Evolutionary conservation across 805 yeast genomes (phyloP).

Genomic region (Candida peoriensis): DNA sequence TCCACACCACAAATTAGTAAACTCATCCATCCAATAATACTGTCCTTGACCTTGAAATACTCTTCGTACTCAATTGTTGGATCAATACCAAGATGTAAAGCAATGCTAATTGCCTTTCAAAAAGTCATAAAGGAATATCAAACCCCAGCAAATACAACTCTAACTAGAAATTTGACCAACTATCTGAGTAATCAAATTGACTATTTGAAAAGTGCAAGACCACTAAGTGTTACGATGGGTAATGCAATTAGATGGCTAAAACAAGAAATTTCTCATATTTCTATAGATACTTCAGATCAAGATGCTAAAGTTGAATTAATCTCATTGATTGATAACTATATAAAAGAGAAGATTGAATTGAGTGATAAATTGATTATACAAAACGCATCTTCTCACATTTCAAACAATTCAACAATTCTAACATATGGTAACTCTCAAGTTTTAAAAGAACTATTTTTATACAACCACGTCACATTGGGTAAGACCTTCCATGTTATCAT

Average conservation of each 20-base stretch:
- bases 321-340: conserved; percentile 71
- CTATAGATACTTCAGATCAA: conserved; percentile 54
- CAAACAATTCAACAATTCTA: conserved; percentile 70
- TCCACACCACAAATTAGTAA: conserved; percentile 25
- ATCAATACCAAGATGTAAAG: conserved; percentile 76
- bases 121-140: conserved; percentile 71
- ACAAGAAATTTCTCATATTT: conserved; percentile 81
- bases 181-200: conserved; percentile 92
- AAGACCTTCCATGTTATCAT: conserved; percentile 76
- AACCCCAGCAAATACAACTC: conserved; percentile 81
- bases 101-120: conserved; percentile 82
- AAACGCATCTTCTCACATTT: conserved; percentile 71
- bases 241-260: conserved; percentile 96
- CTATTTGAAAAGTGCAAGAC: conserved; percentile 84
- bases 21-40: conserved; percentile 81
- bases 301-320: conserved; percentile 63
- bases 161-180: conserved; percentile 82
- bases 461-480: conserved; percentile 56
- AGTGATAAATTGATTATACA: conserved; percentile 81
- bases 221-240: conserved; percentile 92
- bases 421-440: conserved; percentile 90
- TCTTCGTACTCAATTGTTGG: conserved; percentile 87
- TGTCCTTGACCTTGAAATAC: conserved; percentile 71
- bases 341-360: conserved; percentile 77
- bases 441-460: conserved; percentile 64